Conservation (phyloP, 2,329 filamentous ascomycete species). For the Scedosporium minutisporum region DNA sequence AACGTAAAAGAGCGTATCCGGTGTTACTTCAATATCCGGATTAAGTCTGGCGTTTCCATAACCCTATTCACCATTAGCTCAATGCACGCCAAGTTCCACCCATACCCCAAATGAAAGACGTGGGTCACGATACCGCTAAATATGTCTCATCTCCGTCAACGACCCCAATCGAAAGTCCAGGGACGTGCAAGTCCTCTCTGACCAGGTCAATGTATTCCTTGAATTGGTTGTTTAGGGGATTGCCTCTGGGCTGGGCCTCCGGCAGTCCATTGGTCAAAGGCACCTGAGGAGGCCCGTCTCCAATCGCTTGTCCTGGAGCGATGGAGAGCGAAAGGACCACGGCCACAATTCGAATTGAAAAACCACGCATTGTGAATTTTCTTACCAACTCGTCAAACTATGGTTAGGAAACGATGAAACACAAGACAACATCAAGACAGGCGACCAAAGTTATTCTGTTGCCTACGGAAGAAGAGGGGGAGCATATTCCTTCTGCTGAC, state of each 20-base stretch:
- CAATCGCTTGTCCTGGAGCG: too few relatives aligned
- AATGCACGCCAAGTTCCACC: neutral
- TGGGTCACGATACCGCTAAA: slow-evolving; percentile 22
- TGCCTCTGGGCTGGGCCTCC: neutral
- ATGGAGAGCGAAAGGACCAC: too few relatives aligned
- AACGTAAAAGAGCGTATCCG: slow-evolving; percentile 42
- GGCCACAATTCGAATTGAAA: too few relatives aligned
- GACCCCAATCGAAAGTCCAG: slow-evolving; percentile 38
- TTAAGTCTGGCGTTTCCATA: neutral
- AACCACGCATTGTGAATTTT: too few relatives aligned
- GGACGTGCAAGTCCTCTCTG: slow-evolving; percentile 31
- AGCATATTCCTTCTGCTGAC: too few relatives aligned
- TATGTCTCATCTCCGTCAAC: slow-evolving; percentile 33
- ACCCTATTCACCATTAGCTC: neutral
- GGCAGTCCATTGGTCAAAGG: too few relatives aligned
- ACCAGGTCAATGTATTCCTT: slow-evolving; percentile 6
- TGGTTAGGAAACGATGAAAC: too few relatives aligned
- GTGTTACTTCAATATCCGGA: slow-evolving; percentile 29
- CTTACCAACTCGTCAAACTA: too few relatives aligned
- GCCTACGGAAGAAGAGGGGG: too few relatives aligned
- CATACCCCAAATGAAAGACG: neutral
- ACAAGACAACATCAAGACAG: too few relatives aligned
- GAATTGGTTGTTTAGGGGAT: slow-evolving; percentile 10
- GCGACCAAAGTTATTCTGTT: too few relatives aligned
- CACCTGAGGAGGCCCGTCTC: too few relatives aligned